Percentiles rank a stretch among this genome's conserved stretches.
phyloP scores from a whole-genome alignment of 169 alveolate genomes.

The Cryptosporidium bovis region DNA sequence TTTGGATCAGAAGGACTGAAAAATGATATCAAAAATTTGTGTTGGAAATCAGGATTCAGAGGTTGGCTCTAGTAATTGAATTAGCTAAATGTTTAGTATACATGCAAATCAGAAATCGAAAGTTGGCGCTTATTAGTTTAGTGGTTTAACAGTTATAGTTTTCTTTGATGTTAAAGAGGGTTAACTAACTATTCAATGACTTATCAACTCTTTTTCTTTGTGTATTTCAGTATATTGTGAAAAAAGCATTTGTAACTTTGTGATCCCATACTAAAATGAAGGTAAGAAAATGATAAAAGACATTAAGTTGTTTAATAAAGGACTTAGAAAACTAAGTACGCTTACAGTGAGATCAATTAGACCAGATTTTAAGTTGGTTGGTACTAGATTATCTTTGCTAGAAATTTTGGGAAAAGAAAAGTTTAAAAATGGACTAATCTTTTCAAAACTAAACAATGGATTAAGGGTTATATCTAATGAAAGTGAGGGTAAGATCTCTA shows the following conservation, averaged over 20 bases:
- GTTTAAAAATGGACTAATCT: not conserved
- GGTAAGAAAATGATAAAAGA: not conserved
- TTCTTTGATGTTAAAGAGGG: not conserved
- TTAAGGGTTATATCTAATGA: slow-evolving; percentile 33
- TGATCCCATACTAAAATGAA: not conserved
- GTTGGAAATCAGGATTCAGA: slow-evolving; percentile 73
- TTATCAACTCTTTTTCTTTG: not conserved
- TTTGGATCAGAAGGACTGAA: slow-evolving; percentile 2
- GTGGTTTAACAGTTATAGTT: not conserved
- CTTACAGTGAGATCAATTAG: slow-evolving; percentile 17
- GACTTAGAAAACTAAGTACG: slow-evolving; percentile 25
- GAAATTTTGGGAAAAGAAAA: not conserved
- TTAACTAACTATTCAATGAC: not conserved
- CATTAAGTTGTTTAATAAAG: slow-evolving; percentile 10
- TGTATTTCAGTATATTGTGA: not conserved
- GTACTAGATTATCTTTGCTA: not conserved
- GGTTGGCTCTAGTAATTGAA: slow-evolving; percentile 20
- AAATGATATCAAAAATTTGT: slow-evolving; percentile 15
- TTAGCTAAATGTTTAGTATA: not conserved
- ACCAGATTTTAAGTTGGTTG: slow-evolving; percentile 19
- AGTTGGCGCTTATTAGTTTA: too few relatives aligned
- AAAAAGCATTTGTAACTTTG: not conserved
- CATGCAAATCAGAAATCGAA: not conserved
- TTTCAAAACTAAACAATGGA: slow-evolving; percentile 51
- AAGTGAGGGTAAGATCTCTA: not conserved